Conservation (phyloP, 2,329 filamentous ascomycete genomes). For the Verticillium klebahnii region DNA sequence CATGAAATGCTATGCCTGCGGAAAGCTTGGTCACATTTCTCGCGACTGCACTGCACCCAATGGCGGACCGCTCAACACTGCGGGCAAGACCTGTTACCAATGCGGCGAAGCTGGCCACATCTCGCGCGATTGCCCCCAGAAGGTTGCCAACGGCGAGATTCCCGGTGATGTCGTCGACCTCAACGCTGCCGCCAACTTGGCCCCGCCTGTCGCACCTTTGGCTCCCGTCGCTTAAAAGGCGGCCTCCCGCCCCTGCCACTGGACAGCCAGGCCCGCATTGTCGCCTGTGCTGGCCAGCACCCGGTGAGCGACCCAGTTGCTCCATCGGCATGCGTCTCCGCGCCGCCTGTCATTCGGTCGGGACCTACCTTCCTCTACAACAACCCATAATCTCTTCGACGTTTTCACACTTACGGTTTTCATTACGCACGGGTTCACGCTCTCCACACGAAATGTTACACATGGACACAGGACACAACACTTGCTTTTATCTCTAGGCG, state of each 20-base stretch:
- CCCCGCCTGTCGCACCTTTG: slow-evolving; percentile 28
- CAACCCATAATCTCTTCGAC: background rate
- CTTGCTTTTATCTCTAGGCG: background rate
- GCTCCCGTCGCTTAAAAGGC: slow-evolving; percentile 35
- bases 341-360: background rate
- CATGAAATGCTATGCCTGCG: slow-evolving; percentile 98
- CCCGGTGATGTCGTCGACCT: slow-evolving; percentile 36
- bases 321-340: background rate
- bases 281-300: background rate
- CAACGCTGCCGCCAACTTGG: slow-evolving; percentile 30
- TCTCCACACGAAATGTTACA: background rate
- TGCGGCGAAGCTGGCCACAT: slow-evolving; percentile 96
- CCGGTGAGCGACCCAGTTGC: background rate
- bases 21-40: slow-evolving; percentile 88
- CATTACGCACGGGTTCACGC: background rate
- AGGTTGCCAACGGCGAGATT: slow-evolving; percentile 50
- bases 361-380: background rate
- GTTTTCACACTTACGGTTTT: background rate
- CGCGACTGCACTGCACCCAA: slow-evolving; percentile 94
- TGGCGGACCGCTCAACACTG: slow-evolving; percentile 89
- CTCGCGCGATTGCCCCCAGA: slow-evolving; percentile 86
- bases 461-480: background rate
- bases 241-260: background rate
- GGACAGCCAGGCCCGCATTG: background rate
- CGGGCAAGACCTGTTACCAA: slow-evolving; percentile 97